phyloP scores from a whole-genome alignment of 371 early-diverging fungal genomes.

The Dichotomocladium elegans region DNA sequence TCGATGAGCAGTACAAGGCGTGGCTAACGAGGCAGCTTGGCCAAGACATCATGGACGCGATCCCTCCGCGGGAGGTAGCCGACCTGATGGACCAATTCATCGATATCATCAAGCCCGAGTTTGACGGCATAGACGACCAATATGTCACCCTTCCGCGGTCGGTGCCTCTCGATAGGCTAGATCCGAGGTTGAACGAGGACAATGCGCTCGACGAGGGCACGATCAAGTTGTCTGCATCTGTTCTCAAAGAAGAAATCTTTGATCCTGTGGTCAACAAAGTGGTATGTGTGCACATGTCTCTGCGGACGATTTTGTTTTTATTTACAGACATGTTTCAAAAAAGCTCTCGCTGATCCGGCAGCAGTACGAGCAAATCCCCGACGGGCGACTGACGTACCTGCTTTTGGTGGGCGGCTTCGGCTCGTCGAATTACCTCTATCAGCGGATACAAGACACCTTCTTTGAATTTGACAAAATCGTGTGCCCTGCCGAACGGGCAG shows the following conservation, averaged over 20 bases:
- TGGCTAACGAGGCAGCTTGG: constrained; percentile 44
- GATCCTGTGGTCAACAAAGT: constrained; percentile 53
- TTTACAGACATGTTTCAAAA: neutral
- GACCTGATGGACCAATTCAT: constrained; percentile 55
- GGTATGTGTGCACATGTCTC: constrained; percentile 16
- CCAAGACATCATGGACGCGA: constrained; percentile 25
- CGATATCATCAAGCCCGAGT: constrained; percentile 53
- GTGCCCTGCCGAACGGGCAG: constrained; percentile 37
- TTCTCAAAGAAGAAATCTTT: constrained; percentile 50
- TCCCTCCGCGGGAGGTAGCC: constrained; percentile 41
- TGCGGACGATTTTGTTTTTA: neutral
- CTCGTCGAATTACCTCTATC: constrained; percentile 41
- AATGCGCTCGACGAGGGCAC: constrained; percentile 47
- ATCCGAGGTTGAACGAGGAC: constrained; percentile 15
- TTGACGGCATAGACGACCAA: constrained; percentile 52
- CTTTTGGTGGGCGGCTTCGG: constrained; percentile 51
- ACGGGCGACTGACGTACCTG: constrained; percentile 24
- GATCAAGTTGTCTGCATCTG: constrained; percentile 39
- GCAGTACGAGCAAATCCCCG: constrained; percentile 21
- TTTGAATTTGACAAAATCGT: constrained; percentile 26
- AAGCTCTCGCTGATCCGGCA: constrained; percentile 34
- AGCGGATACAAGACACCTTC: constrained; percentile 30
- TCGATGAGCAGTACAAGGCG: constrained; percentile 43
- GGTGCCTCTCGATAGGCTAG: constrained; percentile 29
- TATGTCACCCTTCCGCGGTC: constrained; percentile 46